Evolutionary conservation across 2,329 filamentous ascomycete species (phyloP), one percentile per base, ranked within the genome.

Genomic region (Arachnomyces sp.): DNA sequence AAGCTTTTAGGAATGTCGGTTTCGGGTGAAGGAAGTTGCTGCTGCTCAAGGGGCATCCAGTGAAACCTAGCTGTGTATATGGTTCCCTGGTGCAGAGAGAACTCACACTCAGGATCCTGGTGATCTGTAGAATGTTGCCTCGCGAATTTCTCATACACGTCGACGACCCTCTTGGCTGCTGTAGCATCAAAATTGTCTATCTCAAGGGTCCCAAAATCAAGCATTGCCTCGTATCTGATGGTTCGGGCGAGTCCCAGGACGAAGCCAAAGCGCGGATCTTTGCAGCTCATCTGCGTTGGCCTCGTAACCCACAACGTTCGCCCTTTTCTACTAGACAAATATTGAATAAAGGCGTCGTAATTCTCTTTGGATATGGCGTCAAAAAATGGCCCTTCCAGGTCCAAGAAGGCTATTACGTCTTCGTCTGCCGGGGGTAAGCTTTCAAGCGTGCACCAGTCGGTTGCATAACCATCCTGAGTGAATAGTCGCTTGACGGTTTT

Each of bases 351-450:
- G 21, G 21, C 21, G 9, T 25, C 9, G 9, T 25, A 25, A 5
- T 25, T 25, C 21, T 25, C 21, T 25, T 25, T 9, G 21, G 21
- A 25, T 39, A 68, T 68, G 33, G 67, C 64, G 0, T 56, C 44
- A 7, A 41, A 28, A 36, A 66, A 63, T 0, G 62, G 36, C 2
- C 57, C 48, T 7, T 67, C 54, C 1, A 67, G 51, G 25, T 56
- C 39, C 7, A 41, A 25, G 8, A 41, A 14, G 8, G 39, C 28
- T 13, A 41, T 7, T 12, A 41, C 31, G 18, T 29, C 21, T 13
- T 41, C 25, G 15, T 9, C 8, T 12, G 18, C 8, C 6, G 39
- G 32, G 7, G 40, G 40, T 8, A 29, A 8, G 11, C 34, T 28
- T 11, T 28, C 12, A 16, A 43, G 17, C 29, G 29, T 25, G 18